These are phyloP conservation scores for Fusarium albidum DNA, from an alignment of 2,329 filamentous ascomycete genomes.

Conservation along the genomic window DNA sequence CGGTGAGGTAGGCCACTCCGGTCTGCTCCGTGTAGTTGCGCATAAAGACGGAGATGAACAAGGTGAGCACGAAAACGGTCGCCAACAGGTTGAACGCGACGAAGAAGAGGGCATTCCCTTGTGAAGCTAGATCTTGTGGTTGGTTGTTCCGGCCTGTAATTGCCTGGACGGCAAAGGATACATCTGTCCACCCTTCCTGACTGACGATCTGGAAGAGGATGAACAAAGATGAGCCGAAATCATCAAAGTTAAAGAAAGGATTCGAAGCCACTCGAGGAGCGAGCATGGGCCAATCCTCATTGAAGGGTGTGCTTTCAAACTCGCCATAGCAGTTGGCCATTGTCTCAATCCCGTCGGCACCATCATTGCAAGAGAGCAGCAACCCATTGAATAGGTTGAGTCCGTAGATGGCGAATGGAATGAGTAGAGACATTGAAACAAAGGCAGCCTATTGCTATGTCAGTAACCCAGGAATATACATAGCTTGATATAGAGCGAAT, in stretches of 20 bases:
- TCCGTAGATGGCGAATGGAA: conserved; percentile 96
- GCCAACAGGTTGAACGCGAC: conserved; percentile 95
- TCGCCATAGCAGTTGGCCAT: conserved; percentile 85
- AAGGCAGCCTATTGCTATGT: conserved; percentile 70
- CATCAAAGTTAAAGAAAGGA: conserved; percentile 89
- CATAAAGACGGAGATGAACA: conserved; percentile 99
- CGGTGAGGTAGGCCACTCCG: conserved; percentile 92
- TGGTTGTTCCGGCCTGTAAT: conserved; percentile 82
- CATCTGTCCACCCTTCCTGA: conserved; percentile 96
- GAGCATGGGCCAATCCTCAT: conserved; percentile 77
- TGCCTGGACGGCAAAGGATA: conserved; percentile 84
- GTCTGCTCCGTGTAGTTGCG: conserved; percentile 99
- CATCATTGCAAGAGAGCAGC: conserved; percentile 78
- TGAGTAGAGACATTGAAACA: conserved; percentile 91
- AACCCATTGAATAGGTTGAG: conserved; percentile 90
- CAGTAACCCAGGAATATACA: not conserved
- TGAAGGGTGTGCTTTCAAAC: conserved; percentile 77
- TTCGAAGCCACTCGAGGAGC: conserved; percentile 84
- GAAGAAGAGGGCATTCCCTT: conserved; percentile 94
- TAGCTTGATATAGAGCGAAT: not conserved
- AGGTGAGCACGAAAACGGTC: conserved; percentile 93
- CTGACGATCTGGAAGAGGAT: conserved; percentile 99
- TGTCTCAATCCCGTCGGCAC: conserved; percentile 61
- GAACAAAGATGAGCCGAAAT: conserved; percentile 92
- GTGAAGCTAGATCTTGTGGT: conserved; percentile 71